phyloP scores from a whole-genome alignment of 495 filamentous ascomycete species.

The Annulohypoxylon maeteangense region DNA sequence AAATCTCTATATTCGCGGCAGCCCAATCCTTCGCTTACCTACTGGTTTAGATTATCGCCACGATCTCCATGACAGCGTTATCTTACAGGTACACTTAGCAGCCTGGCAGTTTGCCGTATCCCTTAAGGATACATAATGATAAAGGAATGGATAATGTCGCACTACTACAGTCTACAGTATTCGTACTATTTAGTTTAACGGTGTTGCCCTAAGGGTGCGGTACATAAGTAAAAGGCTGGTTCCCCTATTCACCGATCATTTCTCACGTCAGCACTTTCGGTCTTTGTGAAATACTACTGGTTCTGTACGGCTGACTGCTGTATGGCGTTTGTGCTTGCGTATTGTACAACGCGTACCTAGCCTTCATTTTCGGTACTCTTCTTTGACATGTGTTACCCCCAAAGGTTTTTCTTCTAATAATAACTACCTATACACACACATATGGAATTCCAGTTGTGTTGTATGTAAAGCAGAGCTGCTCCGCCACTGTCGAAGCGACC shows the following conservation, averaged over 20 bases:
- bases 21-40: slow-evolving; percentile 5
- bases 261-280: slow-evolving; percentile 39
- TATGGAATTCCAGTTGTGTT: background rate
- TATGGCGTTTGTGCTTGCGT: slow-evolving; percentile 30
- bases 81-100: background rate
- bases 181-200: background rate
- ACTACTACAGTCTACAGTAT: no score
- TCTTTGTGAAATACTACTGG: slow-evolving; percentile 30
- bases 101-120: background rate
- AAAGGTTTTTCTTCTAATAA: slow-evolving; percentile 24
- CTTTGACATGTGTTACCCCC: slow-evolving; percentile 14
- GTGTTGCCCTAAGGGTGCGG: background rate
- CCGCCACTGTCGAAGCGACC: slow-evolving; percentile 29
- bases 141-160: background rate
- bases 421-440: slow-evolving; percentile 18
- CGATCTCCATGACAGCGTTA: slow-evolving; percentile 18
- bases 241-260: slow-evolving; percentile 30
- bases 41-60: slow-evolving; percentile 22
- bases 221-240: slow-evolving; percentile 10
- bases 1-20: slow-evolving; percentile 10
- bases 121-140: background rate
- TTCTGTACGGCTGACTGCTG: slow-evolving; percentile 21
- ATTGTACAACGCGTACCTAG: slow-evolving; percentile 22
- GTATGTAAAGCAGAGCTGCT: slow-evolving; percentile 12
- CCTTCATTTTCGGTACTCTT: background rate